Evolutionary conservation across 441 rosid species (phyloP).

Genomic region (Bocquillonia castaneifolia): DNA sequence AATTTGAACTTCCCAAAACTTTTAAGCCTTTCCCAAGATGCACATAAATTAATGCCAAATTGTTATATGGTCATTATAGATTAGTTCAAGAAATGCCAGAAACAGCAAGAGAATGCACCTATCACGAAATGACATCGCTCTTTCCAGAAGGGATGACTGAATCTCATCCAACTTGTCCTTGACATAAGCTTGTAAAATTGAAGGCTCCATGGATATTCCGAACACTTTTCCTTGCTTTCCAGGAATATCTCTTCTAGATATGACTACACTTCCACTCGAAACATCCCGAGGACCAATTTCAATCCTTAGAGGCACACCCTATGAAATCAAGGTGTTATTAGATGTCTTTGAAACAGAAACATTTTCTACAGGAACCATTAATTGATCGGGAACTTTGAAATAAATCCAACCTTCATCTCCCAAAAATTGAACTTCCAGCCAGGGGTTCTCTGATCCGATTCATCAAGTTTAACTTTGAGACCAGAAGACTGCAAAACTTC

Average conservation of each 20-base stretch:
- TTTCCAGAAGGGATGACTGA: conserved; percentile 69
- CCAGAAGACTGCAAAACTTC: conserved; percentile 58
- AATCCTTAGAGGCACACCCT: conserved; percentile 85
- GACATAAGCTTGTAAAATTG: conserved; percentile 59
- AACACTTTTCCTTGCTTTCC: conserved; percentile 89
- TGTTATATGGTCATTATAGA: not conserved
- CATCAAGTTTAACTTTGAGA: conserved; percentile 77
- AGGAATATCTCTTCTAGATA: conserved; percentile 86
- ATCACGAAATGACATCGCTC: conserved; percentile 61
- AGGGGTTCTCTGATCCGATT: conserved; percentile 68
- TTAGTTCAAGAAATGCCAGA: not conserved
- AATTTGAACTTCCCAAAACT: too few relatives aligned
- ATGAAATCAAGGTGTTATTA: conserved; percentile 14
- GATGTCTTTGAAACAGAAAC: not conserved
- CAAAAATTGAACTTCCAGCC: conserved; percentile 97
- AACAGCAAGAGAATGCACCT: conserved; percentile 40
- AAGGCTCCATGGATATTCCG: conserved; percentile 85
- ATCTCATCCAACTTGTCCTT: conserved; percentile 87
- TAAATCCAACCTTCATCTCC: conserved; percentile 77
- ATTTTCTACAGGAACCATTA: not conserved
- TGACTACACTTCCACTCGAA: conserved; percentile 66
- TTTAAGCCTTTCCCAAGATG: too few relatives aligned
- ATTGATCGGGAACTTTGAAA: not conserved
- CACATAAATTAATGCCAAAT: not conserved
- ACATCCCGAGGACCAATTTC: conserved; percentile 96